Evolutionary conservation across 768 basidiomycete genomes (phyloP).

Genomic region (Boletus eberwhitei): DNA sequence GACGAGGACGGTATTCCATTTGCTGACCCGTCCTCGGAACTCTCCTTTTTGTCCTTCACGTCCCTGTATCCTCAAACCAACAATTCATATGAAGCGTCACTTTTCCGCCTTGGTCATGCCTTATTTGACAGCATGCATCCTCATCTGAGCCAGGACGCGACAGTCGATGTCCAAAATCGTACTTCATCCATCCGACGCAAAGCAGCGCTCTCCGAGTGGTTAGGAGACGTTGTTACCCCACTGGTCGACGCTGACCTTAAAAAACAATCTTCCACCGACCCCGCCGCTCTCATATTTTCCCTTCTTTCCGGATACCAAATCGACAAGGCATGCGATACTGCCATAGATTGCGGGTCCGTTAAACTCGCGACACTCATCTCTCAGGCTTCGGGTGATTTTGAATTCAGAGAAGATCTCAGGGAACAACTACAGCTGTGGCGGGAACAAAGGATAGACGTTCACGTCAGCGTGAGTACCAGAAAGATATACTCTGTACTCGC

Average conservation of each 20-base stretch:
- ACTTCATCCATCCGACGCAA: constrained; percentile 67
- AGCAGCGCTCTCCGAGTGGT: constrained; percentile 79
- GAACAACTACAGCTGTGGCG: constrained; percentile 83
- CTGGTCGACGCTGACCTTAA: constrained; percentile 71
- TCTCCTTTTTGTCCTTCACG: constrained; percentile 78
- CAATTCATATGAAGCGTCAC: constrained; percentile 64
- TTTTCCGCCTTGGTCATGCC: constrained; percentile 87
- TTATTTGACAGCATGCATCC: constrained; percentile 85
- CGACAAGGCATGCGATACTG: constrained; percentile 73
- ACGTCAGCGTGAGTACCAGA: constrained; percentile 64
- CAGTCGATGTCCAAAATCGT: constrained; percentile 61
- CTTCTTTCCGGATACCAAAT: constrained; percentile 86
- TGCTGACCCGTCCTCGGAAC: constrained; percentile 56
- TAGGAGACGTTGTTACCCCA: constrained; percentile 67
- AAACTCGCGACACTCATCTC: constrained; percentile 87
- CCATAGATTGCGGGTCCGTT: constrained; percentile 71
- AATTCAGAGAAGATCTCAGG: constrained; percentile 68
- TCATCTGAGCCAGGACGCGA: constrained; percentile 47
- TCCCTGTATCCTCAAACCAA: constrained; percentile 70
- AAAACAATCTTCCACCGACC: constrained; percentile 40
- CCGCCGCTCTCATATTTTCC: constrained; percentile 61
- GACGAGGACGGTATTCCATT: constrained; percentile 72
- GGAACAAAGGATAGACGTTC: constrained; percentile 66
- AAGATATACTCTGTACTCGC: constrained; percentile 82
- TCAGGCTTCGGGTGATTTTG: constrained; percentile 76